Conservation (phyloP, 139 green algal genomes). For the Marvania coccoides region DNA sequence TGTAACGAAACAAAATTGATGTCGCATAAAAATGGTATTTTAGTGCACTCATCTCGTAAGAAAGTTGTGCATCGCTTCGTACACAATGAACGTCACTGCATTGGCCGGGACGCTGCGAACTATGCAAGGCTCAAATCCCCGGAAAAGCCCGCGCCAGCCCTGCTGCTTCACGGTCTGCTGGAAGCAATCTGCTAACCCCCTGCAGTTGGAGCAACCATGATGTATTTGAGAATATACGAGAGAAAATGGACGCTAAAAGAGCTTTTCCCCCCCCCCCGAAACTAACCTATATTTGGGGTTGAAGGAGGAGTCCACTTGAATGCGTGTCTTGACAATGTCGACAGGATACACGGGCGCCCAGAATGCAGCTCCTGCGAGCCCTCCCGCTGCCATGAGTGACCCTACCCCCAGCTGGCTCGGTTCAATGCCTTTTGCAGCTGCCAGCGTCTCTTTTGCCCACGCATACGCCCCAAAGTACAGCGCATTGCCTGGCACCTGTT, state of each 20-base stretch:
- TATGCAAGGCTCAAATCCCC: conserved; percentile 54
- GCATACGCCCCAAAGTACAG: conserved; percentile 76
- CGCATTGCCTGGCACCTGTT: conserved; percentile 62
- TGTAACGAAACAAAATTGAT: too few relatives aligned
- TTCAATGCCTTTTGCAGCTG: conserved; percentile 12
- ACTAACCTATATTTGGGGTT: too few relatives aligned
- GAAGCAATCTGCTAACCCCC: conserved; percentile 41
- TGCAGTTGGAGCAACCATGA: too few relatives aligned
- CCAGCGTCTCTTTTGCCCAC: conserved; percentile 38
- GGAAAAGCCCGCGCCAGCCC: conserved; percentile 40
- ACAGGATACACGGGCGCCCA: conserved; percentile 62
- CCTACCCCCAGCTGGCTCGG: conserved; percentile 27
- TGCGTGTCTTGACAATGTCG: conserved; percentile 60
- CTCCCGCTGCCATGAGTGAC: conserved; percentile 56
- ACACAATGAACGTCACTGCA: conserved; percentile 55
- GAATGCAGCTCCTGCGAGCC: conserved; percentile 56
- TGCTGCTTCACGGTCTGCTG: conserved; percentile 30
- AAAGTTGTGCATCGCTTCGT: conserved; percentile 37
- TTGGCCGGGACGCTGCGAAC: conserved; percentile 57
- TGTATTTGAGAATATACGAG: too few relatives aligned
- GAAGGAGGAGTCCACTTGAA: conserved; percentile 48
- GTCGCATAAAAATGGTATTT: too few relatives aligned
- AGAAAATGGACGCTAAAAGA: too few relatives aligned
- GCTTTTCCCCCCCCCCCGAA: too few relatives aligned
- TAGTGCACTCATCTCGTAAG: background rate